Percentiles rank a stretch among this genome's conserved stretches.
phyloP scores from a whole-genome alignment of 352 stramenopile genomes.

The Globisporangium spiculum region DNA sequence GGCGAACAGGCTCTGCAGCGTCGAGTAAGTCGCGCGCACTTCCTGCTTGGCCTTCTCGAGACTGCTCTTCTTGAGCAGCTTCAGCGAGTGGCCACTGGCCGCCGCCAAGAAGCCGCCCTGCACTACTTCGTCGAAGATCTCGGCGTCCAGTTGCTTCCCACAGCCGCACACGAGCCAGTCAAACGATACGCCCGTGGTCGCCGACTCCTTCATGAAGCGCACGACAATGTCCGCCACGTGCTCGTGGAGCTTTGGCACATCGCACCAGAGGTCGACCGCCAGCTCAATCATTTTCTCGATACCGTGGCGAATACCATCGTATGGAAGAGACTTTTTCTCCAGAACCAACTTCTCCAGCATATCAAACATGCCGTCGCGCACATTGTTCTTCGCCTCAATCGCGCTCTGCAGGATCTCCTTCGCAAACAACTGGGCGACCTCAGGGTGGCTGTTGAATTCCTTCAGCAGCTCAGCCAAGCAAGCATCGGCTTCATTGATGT shows the following conservation, averaged over 20 bases:
- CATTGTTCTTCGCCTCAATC: conserved; percentile 61
- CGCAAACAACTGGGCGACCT: conserved; percentile 54
- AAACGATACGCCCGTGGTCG: conserved; percentile 53
- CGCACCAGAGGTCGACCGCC: conserved; percentile 70
- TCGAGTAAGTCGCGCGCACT: conserved; percentile 49
- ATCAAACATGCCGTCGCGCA: conserved; percentile 58
- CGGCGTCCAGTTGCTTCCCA: conserved; percentile 44
- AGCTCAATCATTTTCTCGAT: conserved; percentile 62
- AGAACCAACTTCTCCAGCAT: conserved; percentile 64
- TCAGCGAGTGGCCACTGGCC: conserved; percentile 42
- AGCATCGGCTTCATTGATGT: conserved; percentile 62
- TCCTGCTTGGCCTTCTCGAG: conserved; percentile 48
- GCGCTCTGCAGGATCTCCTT: conserved; percentile 58
- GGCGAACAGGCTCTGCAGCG: conserved; percentile 53
- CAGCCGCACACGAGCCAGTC: conserved; percentile 67
- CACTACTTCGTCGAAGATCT: conserved; percentile 65
- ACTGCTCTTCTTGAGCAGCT: conserved; percentile 38
- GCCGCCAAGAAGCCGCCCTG: conserved; percentile 65
- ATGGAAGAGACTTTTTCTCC: conserved; percentile 55
- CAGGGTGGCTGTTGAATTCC: conserved; percentile 56
- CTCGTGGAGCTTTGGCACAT: conserved; percentile 81
- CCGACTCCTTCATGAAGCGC: conserved; percentile 66
- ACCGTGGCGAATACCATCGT: conserved; percentile 51
- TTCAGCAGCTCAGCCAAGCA: conserved; percentile 67
- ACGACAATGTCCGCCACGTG: conserved; percentile 67